These are phyloP conservation scores for Suhomyces maxii DNA, from an alignment of 1,139 yeast genomes.

Conservation along the genomic window DNA sequence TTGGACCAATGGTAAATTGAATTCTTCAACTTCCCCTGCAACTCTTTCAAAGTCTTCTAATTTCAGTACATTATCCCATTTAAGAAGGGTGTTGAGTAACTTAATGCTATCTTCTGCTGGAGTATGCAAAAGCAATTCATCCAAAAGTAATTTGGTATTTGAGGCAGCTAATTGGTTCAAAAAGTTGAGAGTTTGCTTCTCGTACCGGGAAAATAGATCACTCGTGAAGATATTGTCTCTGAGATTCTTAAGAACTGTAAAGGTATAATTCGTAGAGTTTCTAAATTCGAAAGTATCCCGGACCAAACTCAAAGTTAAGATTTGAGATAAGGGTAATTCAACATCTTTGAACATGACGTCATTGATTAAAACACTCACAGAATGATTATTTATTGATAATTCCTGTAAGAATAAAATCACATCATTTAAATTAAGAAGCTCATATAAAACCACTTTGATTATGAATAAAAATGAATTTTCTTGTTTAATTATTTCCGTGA, in stretches of 20 bases:
- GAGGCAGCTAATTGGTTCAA: slow-evolving; percentile 22
- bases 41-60: slow-evolving; percentile 22
- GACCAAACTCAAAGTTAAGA: slow-evolving; percentile 16
- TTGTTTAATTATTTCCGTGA: slow-evolving; percentile 5
- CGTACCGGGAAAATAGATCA: slow-evolving; percentile 11
- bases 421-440: slow-evolving; percentile 19
- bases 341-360: slow-evolving; percentile 18
- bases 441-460: slow-evolving; percentile 22
- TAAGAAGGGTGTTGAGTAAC: slow-evolving; percentile 23
- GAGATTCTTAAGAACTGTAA: slow-evolving; percentile 13
- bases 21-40: slow-evolving; percentile 40
- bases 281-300: slow-evolving; percentile 13
- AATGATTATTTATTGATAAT: not conserved
- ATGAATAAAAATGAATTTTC: slow-evolving; percentile 6
- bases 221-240: slow-evolving; percentile 12
- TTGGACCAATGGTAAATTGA: slow-evolving; percentile 56
- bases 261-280: slow-evolving; percentile 1
- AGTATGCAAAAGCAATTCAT: slow-evolving; percentile 21
- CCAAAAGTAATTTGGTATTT: slow-evolving; percentile 25
- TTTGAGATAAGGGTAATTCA: slow-evolving; percentile 15
- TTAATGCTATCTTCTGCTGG: slow-evolving; percentile 21
- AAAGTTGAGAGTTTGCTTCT: slow-evolving; percentile 9
- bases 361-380: slow-evolving; percentile 10
- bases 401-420: slow-evolving; percentile 9
- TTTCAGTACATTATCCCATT: slow-evolving; percentile 11